Evolutionary conservation across 768 basidiomycete species (phyloP).

Genomic region (Tulasnella calospora): DNA sequence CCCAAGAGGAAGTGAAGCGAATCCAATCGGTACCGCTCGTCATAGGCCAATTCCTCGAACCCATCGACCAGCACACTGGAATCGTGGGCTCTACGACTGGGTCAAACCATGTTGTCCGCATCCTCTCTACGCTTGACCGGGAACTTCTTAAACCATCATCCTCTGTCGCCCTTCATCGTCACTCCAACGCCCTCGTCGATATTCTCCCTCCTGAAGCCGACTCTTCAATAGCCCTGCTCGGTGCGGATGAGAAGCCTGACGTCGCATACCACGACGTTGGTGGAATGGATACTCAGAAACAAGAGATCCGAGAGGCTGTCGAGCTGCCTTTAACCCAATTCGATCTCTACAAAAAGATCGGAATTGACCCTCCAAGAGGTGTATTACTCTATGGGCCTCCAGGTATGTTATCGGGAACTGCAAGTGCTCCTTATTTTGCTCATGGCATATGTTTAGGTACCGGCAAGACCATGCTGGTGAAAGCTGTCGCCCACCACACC

Average conservation of each 20-base stretch:
- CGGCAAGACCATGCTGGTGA: slow-evolving; percentile 98
- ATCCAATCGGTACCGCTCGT: slow-evolving; percentile 98
- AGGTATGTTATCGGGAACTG: slow-evolving; percentile 46
- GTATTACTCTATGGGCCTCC: slow-evolving; percentile 96
- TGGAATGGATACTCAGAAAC: slow-evolving; percentile 96
- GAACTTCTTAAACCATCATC: slow-evolving; percentile 96
- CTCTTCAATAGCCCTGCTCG: slow-evolving; percentile 92
- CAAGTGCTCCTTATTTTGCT: not conserved
- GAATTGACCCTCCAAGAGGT: slow-evolving; percentile 97
- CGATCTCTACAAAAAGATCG: slow-evolving; percentile 98
- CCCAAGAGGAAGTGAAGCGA: slow-evolving; percentile 98
- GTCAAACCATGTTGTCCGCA: slow-evolving; percentile 96
- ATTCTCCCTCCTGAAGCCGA: slow-evolving; percentile 98
- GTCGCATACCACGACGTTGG: slow-evolving; percentile 92
- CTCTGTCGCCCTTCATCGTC: slow-evolving; percentile 96
- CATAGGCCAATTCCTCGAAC: slow-evolving; percentile 98
- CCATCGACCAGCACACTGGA: slow-evolving; percentile 94
- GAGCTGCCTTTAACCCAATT: slow-evolving; percentile 95
- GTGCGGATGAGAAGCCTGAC: slow-evolving; percentile 91
- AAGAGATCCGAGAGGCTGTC: slow-evolving; percentile 97
- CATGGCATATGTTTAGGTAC: slow-evolving; percentile 55
- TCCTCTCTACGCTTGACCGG: slow-evolving; percentile 92
- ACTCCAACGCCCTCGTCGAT: slow-evolving; percentile 97
- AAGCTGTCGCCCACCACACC: slow-evolving; percentile 98
- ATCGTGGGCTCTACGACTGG: slow-evolving; percentile 98